A percentile compares a stretch with the other conserved stretches of the same genome.
Conservation (phyloP, 2,329 filamentous ascomycete genomes). For the Fusarium sulawesiense region DNA sequence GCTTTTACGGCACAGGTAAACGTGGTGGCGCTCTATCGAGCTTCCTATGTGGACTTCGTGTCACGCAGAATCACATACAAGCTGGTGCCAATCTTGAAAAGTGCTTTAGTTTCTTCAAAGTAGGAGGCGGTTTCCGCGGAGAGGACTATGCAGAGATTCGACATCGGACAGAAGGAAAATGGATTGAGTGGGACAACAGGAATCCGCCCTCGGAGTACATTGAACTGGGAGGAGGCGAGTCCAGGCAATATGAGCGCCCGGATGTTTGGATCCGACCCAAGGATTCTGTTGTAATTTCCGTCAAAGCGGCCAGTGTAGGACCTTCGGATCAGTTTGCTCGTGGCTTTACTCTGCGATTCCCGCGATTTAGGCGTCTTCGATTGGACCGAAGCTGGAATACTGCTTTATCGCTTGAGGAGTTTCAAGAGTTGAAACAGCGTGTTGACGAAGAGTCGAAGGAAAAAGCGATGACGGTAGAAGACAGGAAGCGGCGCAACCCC, state of each 20-base stretch:
- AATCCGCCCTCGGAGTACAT: constrained; percentile 82
- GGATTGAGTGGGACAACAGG: constrained; percentile 84
- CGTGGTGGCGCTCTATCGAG: constrained; percentile 86
- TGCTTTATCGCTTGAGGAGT: constrained; percentile 82
- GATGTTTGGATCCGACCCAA: constrained; percentile 94
- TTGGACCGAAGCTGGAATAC: constrained; percentile 87
- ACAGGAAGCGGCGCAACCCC: constrained; percentile 64
- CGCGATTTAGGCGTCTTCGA: constrained; percentile 84
- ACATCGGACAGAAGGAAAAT: constrained; percentile 90
- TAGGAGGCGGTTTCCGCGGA: constrained; percentile 90
- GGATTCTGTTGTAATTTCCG: constrained; percentile 87
- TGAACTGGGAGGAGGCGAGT: constrained; percentile 81
- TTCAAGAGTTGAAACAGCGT: constrained; percentile 74
- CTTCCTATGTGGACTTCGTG: constrained; percentile 88
- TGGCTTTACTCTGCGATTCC: constrained; percentile 85
- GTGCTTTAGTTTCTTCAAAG: constrained; percentile 95
- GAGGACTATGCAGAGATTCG: constrained; percentile 86
- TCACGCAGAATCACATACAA: constrained; percentile 74
- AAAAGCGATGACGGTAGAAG: constrained; percentile 82
- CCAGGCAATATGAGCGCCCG: constrained; percentile 77
- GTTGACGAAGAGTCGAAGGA: constrained; percentile 78
- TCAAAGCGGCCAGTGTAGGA: constrained; percentile 86
- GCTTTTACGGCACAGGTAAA: constrained; percentile 89
- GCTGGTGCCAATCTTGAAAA: constrained; percentile 74
- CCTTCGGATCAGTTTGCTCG: constrained; percentile 82